Evolutionary conservation across 345 rosid genomes (phyloP).

Genomic region (Schrenkiella parvula): DNA sequence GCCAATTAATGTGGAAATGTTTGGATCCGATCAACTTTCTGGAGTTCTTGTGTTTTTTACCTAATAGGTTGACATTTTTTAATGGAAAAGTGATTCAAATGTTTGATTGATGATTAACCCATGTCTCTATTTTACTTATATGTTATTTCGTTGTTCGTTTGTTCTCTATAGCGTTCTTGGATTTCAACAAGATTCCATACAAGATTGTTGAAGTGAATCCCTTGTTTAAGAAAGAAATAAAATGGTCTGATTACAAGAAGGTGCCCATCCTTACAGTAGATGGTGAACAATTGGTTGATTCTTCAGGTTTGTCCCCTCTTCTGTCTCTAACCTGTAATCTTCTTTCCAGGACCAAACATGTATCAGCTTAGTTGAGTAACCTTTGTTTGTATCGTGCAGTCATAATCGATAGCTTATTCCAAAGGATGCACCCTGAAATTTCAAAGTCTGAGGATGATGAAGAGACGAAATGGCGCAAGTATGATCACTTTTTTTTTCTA

Average conservation of each 20-base stretch:
- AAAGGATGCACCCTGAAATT: conserved; percentile 54
- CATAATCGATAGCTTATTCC: conserved; percentile 57
- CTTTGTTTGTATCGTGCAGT: conserved; percentile 41
- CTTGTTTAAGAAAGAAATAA: conserved; percentile 81
- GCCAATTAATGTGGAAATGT: background rate
- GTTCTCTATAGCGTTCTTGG: conserved; percentile 67
- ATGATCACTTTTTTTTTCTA: conserved; percentile 22
- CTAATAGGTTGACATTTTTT: background rate
- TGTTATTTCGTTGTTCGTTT: background rate
- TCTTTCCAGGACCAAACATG: background rate
- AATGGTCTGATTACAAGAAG: conserved; percentile 95
- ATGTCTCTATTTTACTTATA: background rate
- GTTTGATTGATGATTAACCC: background rate
- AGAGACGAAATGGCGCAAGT: conserved; percentile 80
- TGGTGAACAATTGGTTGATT: conserved; percentile 84
- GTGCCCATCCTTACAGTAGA: conserved; percentile 81
- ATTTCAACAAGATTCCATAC: conserved; percentile 76
- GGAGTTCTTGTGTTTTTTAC: background rate
- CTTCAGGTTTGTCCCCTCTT: conserved; percentile 56
- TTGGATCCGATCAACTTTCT: conserved; percentile 15
- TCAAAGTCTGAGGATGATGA: conserved; percentile 44
- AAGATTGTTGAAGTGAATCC: conserved; percentile 94
- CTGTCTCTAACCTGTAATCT: background rate
- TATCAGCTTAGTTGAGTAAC: background rate
- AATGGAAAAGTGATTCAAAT: background rate